These are phyloP conservation scores for Mrakia blollopis DNA, from an alignment of 768 basidiomycete genomes.

Conservation along the genomic window DNA sequence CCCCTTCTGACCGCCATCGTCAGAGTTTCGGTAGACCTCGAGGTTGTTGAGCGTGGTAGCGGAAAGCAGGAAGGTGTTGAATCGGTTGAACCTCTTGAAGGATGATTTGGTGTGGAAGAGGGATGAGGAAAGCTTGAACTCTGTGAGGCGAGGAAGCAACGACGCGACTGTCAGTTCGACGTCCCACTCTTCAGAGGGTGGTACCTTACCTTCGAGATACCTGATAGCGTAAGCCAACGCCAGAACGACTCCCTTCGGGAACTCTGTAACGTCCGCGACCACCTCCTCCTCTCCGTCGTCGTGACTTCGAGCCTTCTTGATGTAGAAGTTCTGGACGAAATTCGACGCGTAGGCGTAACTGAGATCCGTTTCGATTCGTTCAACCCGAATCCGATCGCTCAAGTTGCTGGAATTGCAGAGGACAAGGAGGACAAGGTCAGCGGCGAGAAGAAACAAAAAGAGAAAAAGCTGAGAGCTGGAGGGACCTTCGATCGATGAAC, in stretches of 20 bases:
- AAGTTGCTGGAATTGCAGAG: not conserved
- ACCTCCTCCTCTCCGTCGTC: slow-evolving; percentile 41
- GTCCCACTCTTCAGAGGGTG: slow-evolving; percentile 48
- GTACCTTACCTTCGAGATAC: slow-evolving; percentile 42
- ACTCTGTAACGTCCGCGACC: slow-evolving; percentile 38
- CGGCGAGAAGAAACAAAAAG: too few species aligned
- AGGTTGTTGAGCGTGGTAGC: slow-evolving; percentile 67
- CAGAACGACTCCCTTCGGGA: slow-evolving; percentile 41
- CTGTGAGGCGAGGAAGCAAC: slow-evolving; percentile 38
- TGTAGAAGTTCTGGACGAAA: slow-evolving; percentile 62
- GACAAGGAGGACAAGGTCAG: not conserved
- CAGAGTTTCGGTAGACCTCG: slow-evolving; percentile 89
- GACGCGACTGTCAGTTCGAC: slow-evolving; percentile 53
- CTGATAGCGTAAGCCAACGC: slow-evolving; percentile 39
- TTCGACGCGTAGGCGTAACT: slow-evolving; percentile 66
- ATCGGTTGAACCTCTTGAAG: slow-evolving; percentile 50
- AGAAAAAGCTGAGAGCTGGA: not conserved
- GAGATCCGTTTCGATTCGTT: slow-evolving; percentile 56
- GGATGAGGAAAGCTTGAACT: slow-evolving; percentile 72
- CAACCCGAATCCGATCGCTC: slow-evolving; percentile 58
- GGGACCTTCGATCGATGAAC: slow-evolving; percentile 56
- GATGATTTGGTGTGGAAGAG: slow-evolving; percentile 65
- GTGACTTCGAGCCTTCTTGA: slow-evolving; percentile 49
- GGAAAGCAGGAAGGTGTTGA: slow-evolving; percentile 55
- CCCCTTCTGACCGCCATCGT: slow-evolving; percentile 66